phyloP scores from a whole-genome alignment of 2,329 filamentous ascomycete genomes.

The Aspergillus nomiae region DNA sequence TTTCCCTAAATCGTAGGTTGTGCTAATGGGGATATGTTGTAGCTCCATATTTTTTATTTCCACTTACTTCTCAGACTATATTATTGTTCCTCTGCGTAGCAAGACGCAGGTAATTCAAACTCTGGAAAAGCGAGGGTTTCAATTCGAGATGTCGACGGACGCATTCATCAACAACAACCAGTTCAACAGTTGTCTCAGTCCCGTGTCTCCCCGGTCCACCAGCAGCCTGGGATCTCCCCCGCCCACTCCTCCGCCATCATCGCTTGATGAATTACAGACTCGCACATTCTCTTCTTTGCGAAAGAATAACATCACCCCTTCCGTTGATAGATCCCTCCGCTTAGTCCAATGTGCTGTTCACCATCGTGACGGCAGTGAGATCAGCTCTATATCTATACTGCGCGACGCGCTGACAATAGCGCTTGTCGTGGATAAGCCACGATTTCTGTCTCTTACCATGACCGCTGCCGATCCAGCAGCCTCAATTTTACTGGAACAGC shows the following conservation, averaged over 20 bases:
- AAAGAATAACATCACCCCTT: constrained; percentile 72
- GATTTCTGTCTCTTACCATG: constrained; percentile 52
- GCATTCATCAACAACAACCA: constrained; percentile 65
- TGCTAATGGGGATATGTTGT: constrained; percentile 1
- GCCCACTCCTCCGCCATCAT: constrained; percentile 74
- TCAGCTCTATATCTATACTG: constrained; percentile 41
- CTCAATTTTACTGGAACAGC: constrained; percentile 48
- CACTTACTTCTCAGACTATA: constrained; percentile 97
- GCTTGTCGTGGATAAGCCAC: constrained; percentile 45
- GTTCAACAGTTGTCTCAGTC: constrained; percentile 41
- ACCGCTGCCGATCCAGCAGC: constrained; percentile 48
- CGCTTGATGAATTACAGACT: constrained; percentile 74
- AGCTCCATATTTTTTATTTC: constrained; percentile 97
- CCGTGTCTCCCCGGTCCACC: constrained; percentile 33
- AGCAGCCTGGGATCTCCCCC: constrained; percentile 46
- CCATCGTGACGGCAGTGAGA: constrained; percentile 43
- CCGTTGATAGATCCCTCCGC: constrained; percentile 67
- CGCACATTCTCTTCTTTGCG: constrained; percentile 84
- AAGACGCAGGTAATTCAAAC: constrained; percentile 74
- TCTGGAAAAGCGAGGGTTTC: constrained; percentile 77
- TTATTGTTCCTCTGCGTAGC: constrained; percentile 79
- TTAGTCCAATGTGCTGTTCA: constrained; percentile 81
- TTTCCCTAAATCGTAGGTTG: background rate
- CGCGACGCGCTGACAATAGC: constrained; percentile 41
- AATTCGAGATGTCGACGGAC: constrained; percentile 71